A percentile compares a stretch with the other conserved stretches of the same genome.
phyloP scores from a whole-genome alignment of 306 rosid genomes.

The Glycine tomentella region DNA sequence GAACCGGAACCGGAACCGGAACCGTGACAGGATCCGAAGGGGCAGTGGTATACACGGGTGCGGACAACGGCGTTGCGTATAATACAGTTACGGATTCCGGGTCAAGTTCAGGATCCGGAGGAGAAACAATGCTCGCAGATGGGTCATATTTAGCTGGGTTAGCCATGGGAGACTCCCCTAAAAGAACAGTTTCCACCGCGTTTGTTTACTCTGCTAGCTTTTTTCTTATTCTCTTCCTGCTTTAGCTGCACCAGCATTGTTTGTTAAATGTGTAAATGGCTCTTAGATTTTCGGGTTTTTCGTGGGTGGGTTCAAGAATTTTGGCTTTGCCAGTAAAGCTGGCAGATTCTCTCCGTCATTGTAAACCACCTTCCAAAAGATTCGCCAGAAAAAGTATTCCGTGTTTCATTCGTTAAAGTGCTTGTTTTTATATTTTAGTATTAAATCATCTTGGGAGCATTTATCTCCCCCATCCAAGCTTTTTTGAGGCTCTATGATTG shows the following conservation, averaged over 20 bases:
- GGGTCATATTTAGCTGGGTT: slow-evolving; percentile 95
- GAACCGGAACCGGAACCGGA: no score
- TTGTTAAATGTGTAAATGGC: slow-evolving; percentile 61
- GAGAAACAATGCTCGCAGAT: slow-evolving; percentile 60
- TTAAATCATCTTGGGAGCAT: no score
- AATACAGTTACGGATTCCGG: slow-evolving; percentile 35
- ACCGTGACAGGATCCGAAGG: slow-evolving; percentile 22
- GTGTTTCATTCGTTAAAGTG: slow-evolving; percentile 44
- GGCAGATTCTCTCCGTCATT: slow-evolving; percentile 57
- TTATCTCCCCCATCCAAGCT: slow-evolving; percentile 29
- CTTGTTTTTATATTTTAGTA: slow-evolving; percentile 8
- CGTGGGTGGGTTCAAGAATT: slow-evolving; percentile 51
- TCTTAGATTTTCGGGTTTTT: slow-evolving; percentile 47
- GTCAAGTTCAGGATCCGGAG: slow-evolving; percentile 46
- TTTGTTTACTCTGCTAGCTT: slow-evolving; percentile 30
- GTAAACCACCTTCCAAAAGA: slow-evolving; percentile 56
- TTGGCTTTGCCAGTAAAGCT: slow-evolving; percentile 58
- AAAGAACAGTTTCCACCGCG: slow-evolving; percentile 30
- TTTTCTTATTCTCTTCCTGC: slow-evolving; percentile 43
- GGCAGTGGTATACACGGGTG: slow-evolving; percentile 43
- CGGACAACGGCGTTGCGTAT: slow-evolving; percentile 40
- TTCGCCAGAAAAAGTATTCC: slow-evolving; percentile 54
- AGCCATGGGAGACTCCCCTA: slow-evolving; percentile 90
- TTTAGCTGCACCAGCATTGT: slow-evolving; percentile 45
- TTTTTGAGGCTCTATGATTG: slow-evolving; percentile 31